Conservation (phyloP, 306 rosid genomes). For the Acmispon strigosus region DNA sequence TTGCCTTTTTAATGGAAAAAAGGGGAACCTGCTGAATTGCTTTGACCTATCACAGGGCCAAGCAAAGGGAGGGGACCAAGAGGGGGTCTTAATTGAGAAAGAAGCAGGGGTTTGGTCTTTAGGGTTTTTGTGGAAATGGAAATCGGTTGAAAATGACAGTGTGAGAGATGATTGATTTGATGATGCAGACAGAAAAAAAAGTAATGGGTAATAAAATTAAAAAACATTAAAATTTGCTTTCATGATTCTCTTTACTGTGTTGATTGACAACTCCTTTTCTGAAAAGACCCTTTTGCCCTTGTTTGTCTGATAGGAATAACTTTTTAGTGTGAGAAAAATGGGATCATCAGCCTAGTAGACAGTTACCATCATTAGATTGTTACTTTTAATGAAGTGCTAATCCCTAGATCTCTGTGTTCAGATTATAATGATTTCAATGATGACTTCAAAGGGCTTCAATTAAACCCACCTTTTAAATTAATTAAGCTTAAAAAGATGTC, state of each 20-base stretch:
- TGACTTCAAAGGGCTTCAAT: not conserved
- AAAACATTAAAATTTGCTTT: slow-evolving; percentile 37
- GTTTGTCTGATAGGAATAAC: slow-evolving; percentile 10
- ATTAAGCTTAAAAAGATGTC: no score
- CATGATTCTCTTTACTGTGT: slow-evolving; percentile 31
- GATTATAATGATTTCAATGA: slow-evolving; percentile 25
- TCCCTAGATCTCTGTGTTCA: slow-evolving; percentile 25
- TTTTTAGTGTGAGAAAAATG: not conserved
- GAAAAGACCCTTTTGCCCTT: slow-evolving; percentile 49
- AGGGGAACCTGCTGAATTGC: slow-evolving; percentile 1
- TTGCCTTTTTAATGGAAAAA: not conserved
- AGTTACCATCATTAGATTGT: slow-evolving; percentile 14
- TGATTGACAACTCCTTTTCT: slow-evolving; percentile 54
- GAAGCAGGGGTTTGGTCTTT: slow-evolving; percentile 28
- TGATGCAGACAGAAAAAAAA: slow-evolving; percentile 57
- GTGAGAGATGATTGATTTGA: slow-evolving; percentile 48
- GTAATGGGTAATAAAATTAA: not conserved
- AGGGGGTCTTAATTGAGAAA: slow-evolving; percentile 19
- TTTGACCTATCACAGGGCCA: slow-evolving; percentile 13
- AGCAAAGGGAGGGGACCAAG: not conserved
- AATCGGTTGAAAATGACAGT: slow-evolving; percentile 53
- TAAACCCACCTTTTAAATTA: not conserved
- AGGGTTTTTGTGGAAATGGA: slow-evolving; percentile 48
- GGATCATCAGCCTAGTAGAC: slow-evolving; percentile 9
- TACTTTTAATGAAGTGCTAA: slow-evolving; percentile 21